Conservation (phyloP, 2,329 filamentous ascomycete genomes). For the Ophiostoma sp. region DNA sequence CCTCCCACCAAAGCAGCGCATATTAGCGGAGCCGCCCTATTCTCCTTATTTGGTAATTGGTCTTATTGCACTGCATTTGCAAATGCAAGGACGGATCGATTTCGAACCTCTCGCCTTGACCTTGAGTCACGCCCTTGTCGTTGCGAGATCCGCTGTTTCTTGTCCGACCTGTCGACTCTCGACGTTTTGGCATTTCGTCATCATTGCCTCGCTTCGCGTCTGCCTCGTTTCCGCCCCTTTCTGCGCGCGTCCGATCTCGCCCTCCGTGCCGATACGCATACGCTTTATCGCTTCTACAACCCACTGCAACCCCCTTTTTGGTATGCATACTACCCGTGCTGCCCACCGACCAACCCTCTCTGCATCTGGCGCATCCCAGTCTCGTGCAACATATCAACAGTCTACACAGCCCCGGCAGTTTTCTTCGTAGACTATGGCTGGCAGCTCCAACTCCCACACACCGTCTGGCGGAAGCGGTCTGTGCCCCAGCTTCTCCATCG, state of each 20-base stretch:
- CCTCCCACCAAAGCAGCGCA: background rate
- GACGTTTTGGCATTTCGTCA: background rate
- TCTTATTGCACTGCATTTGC: background rate
- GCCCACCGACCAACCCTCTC: background rate
- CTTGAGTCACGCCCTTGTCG: background rate
- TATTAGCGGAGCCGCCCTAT: background rate
- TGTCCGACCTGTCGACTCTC: background rate
- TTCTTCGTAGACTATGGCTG: constrained; percentile 15
- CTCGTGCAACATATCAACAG: background rate
- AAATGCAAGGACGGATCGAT: background rate
- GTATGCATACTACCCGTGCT: background rate
- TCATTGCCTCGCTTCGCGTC: background rate
- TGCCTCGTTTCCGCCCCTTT: background rate
- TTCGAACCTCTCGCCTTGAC: background rate
- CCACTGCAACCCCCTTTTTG: background rate
- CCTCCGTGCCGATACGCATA: background rate
- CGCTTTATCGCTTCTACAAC: too few relatives aligned
- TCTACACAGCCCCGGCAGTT: too few relatives aligned
- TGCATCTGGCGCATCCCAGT: background rate
- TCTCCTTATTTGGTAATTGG: background rate
- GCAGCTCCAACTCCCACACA: constrained; percentile 35
- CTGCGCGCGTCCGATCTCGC: background rate
- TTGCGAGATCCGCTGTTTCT: background rate
- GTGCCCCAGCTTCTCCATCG: constrained; percentile 45
- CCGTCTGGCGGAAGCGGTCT: constrained; percentile 49